Evolutionary conservation across 106 monocot species (phyloP).

Genomic region (Phalaenopsis aphrodite): DNA sequence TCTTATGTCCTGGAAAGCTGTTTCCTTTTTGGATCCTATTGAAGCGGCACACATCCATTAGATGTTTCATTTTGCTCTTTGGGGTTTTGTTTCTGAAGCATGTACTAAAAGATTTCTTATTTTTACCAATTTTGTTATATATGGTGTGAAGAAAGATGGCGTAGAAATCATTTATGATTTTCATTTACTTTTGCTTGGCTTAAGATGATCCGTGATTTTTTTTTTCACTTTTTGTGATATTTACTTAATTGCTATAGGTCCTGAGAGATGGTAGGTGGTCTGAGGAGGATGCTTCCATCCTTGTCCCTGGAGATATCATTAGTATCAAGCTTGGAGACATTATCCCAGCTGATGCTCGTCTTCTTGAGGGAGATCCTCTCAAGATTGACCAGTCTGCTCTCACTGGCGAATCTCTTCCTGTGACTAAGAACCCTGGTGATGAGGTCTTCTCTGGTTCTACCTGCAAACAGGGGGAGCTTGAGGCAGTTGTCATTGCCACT

Average conservation of each 20-base stretch:
- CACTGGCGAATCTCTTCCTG: constrained; percentile 71
- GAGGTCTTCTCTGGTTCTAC: constrained; percentile 70
- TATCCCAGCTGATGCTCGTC: constrained; percentile 71
- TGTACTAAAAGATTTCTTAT: too few relatives aligned
- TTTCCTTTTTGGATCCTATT: neutral
- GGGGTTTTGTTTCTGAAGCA: too few relatives aligned
- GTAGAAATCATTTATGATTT: too few relatives aligned
- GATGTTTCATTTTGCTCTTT: neutral
- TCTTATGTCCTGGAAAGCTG: neutral
- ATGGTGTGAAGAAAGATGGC: too few relatives aligned
- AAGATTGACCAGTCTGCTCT: constrained; percentile 83
- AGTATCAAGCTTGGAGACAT: constrained; percentile 75
- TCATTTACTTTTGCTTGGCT: too few relatives aligned
- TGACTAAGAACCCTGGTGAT: constrained; percentile 58
- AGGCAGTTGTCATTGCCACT: constrained; percentile 71
- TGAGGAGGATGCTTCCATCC: constrained; percentile 59
- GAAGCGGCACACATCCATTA: neutral
- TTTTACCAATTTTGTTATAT: too few relatives aligned
- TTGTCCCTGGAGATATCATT: constrained; percentile 70
- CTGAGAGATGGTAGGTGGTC: constrained; percentile 61
- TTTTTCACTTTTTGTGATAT: too few relatives aligned
- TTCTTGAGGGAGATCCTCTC: constrained; percentile 66
- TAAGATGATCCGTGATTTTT: too few relatives aligned
- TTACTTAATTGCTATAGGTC: constrained; percentile 25
- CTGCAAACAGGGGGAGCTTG: constrained; percentile 81